phyloP scores from a whole-genome alignment of 2,329 filamentous ascomycete genomes.

The Pestalotiopsis sp. region DNA sequence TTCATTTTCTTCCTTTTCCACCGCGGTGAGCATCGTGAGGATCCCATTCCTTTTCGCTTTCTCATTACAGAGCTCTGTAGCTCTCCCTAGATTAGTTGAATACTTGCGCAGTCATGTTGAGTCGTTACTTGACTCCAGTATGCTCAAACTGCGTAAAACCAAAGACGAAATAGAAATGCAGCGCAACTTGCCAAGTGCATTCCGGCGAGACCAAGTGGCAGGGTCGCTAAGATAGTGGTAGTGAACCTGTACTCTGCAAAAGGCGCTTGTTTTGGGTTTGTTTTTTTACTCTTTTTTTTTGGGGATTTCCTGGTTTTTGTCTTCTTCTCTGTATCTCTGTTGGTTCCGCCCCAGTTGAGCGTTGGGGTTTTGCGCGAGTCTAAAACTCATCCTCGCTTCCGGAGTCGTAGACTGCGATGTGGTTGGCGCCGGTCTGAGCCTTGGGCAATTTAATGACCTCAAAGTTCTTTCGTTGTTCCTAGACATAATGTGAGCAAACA shows the following conservation, averaged over 20 bases:
- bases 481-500: not conserved
- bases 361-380: not conserved
- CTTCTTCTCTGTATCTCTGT: not conserved
- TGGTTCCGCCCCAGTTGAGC: not conserved
- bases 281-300: not conserved
- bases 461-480: conserved; percentile 2
- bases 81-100: not conserved
- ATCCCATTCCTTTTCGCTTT: not conserved
- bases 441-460: not conserved
- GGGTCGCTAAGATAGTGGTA: not conserved
- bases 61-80: not conserved
- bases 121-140: not conserved
- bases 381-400: conserved; percentile 11
- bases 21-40: not conserved
- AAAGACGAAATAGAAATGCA: not conserved
- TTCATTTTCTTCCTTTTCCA: not conserved
- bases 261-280: not conserved
- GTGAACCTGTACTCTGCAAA: not conserved
- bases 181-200: not conserved
- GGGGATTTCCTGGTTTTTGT: not conserved
- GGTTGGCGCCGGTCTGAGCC: not conserved
- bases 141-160: not conserved
- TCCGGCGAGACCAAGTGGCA: too few relatives aligned
- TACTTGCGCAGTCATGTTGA: not conserved
- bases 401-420: conserved; percentile 6